Conservation (phyloP, 371 early-diverging fungal species). For the Synchytrium microbalum region DNA sequence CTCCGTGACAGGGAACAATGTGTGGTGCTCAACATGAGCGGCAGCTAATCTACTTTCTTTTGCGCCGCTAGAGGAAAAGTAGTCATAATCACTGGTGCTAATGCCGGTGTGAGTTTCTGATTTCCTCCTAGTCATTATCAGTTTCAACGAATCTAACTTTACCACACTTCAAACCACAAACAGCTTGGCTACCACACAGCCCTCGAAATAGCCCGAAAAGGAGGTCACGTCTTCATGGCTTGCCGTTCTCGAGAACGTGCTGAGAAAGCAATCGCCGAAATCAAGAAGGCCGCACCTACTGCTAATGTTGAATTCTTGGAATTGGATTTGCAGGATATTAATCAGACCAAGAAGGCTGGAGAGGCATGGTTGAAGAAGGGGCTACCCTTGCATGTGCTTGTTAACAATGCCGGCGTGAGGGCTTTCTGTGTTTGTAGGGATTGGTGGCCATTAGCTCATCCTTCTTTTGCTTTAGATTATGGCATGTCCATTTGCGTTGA, state of each 20-base stretch:
- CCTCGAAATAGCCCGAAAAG: slow-evolving; percentile 8
- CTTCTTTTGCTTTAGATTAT: slow-evolving; percentile 35
- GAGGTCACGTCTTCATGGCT: slow-evolving; percentile 10
- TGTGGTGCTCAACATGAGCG: too few relatives aligned
- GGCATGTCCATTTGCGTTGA: slow-evolving; percentile 48
- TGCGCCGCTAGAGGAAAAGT: too few relatives aligned
- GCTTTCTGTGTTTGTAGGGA: slow-evolving; percentile 14
- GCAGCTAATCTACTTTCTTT: too few relatives aligned
- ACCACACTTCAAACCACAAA: too few relatives aligned
- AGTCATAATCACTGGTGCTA: too few relatives aligned
- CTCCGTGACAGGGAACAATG: too few relatives aligned
- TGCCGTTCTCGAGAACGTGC: slow-evolving; percentile 19
- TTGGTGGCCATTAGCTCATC: neutral
- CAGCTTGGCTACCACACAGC: slow-evolving; percentile 57
- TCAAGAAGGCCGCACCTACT: slow-evolving; percentile 14
- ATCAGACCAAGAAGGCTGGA: slow-evolving; percentile 18
- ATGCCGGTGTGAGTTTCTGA: too few relatives aligned
- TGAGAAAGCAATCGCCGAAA: slow-evolving; percentile 21
- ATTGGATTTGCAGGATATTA: slow-evolving; percentile 20
- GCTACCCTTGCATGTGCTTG: slow-evolving; percentile 16
- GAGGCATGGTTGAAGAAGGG: slow-evolving; percentile 15
- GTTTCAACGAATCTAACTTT: too few relatives aligned
- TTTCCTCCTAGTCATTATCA: too few relatives aligned
- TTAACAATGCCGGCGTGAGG: slow-evolving; percentile 21
- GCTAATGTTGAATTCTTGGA: slow-evolving; percentile 15